phyloP scores from a whole-genome alignment of 2,329 filamentous ascomycete species.

The Fusarium avenaceum region DNA sequence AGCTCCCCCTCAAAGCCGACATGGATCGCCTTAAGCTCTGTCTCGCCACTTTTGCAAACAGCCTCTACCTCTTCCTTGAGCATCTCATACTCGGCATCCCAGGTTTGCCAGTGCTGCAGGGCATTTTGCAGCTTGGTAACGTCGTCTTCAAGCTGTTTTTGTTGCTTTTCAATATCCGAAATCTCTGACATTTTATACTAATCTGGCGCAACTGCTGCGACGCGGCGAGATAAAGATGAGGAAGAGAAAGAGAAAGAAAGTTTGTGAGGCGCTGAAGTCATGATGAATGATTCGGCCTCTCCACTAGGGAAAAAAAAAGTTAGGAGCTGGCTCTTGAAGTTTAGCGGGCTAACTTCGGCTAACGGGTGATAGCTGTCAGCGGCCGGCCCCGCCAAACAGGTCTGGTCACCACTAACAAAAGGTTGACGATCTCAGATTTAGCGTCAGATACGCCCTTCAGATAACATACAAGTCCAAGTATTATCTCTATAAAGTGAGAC shows the following conservation, averaged over 20 bases:
- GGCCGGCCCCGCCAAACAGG: not conserved
- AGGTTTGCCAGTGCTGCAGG: slow-evolving; percentile 88
- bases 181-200: slow-evolving; percentile 62
- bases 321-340: slow-evolving; percentile 22
- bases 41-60: slow-evolving; percentile 60
- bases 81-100: slow-evolving; percentile 91
- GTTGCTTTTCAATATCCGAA: slow-evolving; percentile 79
- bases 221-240: slow-evolving; percentile 12
- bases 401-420: not conserved
- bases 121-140: slow-evolving; percentile 77
- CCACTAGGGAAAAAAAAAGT: slow-evolving; percentile 31
- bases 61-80: slow-evolving; percentile 84
- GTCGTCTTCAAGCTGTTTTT: slow-evolving; percentile 80
- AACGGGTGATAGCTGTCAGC: slow-evolving; percentile 13
- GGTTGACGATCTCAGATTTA: slow-evolving; percentile 11
- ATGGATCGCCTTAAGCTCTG: slow-evolving; percentile 69
- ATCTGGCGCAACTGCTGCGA: slow-evolving; percentile 21
- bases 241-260: slow-evolving; percentile 19
- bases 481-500: not conserved
- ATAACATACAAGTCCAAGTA: not conserved
- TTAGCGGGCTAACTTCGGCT: slow-evolving; percentile 48
- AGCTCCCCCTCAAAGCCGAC: slow-evolving; percentile 72
- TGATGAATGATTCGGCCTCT: slow-evolving; percentile 29
- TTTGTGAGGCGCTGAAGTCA: slow-evolving; percentile 25
- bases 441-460: slow-evolving; percentile 33